Percentiles rank a stretch among this genome's conserved stretches.
Evolutionary conservation across 345 rosid species (phyloP).

Genomic region (Aquilaria sinensis): DNA sequence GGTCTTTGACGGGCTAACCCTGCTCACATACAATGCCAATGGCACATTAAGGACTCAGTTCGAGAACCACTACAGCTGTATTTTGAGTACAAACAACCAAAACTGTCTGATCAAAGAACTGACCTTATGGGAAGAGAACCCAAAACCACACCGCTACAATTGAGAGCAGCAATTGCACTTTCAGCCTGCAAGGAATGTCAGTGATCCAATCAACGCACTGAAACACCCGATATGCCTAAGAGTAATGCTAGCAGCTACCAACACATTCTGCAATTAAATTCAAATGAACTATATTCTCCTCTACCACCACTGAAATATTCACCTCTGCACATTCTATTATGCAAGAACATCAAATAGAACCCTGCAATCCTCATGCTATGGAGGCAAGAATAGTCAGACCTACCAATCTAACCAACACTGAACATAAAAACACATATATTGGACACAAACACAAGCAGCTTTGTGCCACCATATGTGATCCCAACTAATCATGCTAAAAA

Average conservation of each 20-base stretch:
- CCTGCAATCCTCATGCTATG: too few relatives aligned
- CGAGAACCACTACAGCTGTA: background rate
- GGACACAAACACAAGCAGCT: too few relatives aligned
- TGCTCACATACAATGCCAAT: slow-evolving; percentile 20
- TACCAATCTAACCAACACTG: too few relatives aligned
- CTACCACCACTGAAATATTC: background rate
- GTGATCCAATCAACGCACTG: background rate
- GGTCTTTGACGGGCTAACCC: slow-evolving; percentile 99
- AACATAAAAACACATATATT: too few relatives aligned
- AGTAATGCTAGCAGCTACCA: background rate
- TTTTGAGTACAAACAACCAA: background rate
- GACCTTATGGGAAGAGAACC: slow-evolving; percentile 92
- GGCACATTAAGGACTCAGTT: background rate
- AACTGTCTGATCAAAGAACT: slow-evolving; percentile 5
- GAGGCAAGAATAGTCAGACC: too few relatives aligned
- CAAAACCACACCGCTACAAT: slow-evolving; percentile 89
- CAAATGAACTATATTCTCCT: too few relatives aligned
- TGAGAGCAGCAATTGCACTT: slow-evolving; percentile 94
- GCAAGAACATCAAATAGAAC: too few relatives aligned
- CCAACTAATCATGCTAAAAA: too few relatives aligned
- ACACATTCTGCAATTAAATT: too few relatives aligned
- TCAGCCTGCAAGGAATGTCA: slow-evolving; percentile 58
- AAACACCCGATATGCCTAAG: background rate
- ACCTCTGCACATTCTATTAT: too few relatives aligned
- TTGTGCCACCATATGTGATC: too few relatives aligned